Evolutionary conservation across 805 yeast genomes (phyloP).

Genomic region (Schwanniomyces occidentalis): DNA sequence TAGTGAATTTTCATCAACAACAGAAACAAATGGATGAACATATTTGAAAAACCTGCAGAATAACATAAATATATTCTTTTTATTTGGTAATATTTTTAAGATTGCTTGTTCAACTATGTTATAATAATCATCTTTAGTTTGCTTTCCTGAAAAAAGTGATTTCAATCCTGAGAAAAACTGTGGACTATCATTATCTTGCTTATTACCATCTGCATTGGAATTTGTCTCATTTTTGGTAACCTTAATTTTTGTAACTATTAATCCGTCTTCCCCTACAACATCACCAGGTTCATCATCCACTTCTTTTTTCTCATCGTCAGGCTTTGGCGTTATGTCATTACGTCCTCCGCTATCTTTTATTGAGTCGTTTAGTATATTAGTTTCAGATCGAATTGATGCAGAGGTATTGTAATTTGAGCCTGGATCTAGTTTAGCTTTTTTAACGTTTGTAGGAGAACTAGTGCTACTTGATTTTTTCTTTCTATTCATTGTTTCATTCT

Average conservation of each 20-base stretch:
- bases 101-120: slow-evolving; percentile 27
- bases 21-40: slow-evolving; percentile 41
- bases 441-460: not conserved
- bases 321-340: no score
- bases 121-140: slow-evolving; percentile 25
- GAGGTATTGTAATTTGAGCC: no score
- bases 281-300: slow-evolving; percentile 11
- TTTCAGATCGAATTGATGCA: no score
- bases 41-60: slow-evolving; percentile 36
- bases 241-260: slow-evolving; percentile 28
- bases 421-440: no score
- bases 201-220: not conserved
- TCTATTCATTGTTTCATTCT: not conserved
- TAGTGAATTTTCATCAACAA: slow-evolving; percentile 31
- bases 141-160: slow-evolving; percentile 19
- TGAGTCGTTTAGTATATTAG: no score
- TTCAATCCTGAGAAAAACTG: slow-evolving; percentile 22
- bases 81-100: slow-evolving; percentile 30
- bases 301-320: slow-evolving; percentile 5
- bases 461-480: not conserved
- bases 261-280: slow-evolving; percentile 22
- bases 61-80: slow-evolving; percentile 22
- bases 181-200: slow-evolving; percentile 9
- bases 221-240: slow-evolving; percentile 10
- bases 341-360: not conserved